Conservation (phyloP, 805 yeast species). For the Myxozyma geophila region DNA sequence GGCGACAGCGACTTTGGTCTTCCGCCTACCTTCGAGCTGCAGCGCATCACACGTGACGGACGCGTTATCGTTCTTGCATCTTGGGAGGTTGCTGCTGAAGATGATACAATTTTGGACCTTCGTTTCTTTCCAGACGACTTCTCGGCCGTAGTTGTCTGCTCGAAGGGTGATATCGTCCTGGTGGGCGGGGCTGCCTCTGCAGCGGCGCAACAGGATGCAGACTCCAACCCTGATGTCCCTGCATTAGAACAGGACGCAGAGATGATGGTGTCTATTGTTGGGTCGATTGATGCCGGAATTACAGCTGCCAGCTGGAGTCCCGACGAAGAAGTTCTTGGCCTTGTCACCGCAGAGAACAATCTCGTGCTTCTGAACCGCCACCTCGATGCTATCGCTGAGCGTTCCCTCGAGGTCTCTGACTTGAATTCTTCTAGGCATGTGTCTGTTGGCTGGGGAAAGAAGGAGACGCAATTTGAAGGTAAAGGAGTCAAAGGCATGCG, state of each 20-base stretch:
- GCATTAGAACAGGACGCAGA: slow-evolving; percentile 55
- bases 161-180: slow-evolving; percentile 71
- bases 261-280: slow-evolving; percentile 71
- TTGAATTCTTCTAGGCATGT: slow-evolving; percentile 77
- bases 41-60: slow-evolving; percentile 42
- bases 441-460: slow-evolving; percentile 97
- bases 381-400: slow-evolving; percentile 80
- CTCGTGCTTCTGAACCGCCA: slow-evolving; percentile 70
- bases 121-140: slow-evolving; percentile 27
- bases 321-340: slow-evolving; percentile 82
- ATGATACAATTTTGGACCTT: slow-evolving; percentile 16
- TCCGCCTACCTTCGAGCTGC: slow-evolving; percentile 14
- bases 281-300: slow-evolving; percentile 78
- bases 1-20: slow-evolving; percentile 1
- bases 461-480: slow-evolving; percentile 96
- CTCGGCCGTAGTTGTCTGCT: slow-evolving; percentile 55
- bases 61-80: slow-evolving; percentile 62
- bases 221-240: slow-evolving; percentile 16
- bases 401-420: slow-evolving; percentile 62
- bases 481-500: slow-evolving; percentile 80
- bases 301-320: slow-evolving; percentile 82
- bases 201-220: slow-evolving; percentile 48
- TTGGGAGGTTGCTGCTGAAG: slow-evolving; percentile 10
- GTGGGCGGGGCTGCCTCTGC: slow-evolving; percentile 19
- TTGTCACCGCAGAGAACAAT: slow-evolving; percentile 57